These are phyloP conservation scores for Ceratobasidium papillatum DNA, from an alignment of 1,284 basidiomycete genomes.

Conservation along the genomic window DNA sequence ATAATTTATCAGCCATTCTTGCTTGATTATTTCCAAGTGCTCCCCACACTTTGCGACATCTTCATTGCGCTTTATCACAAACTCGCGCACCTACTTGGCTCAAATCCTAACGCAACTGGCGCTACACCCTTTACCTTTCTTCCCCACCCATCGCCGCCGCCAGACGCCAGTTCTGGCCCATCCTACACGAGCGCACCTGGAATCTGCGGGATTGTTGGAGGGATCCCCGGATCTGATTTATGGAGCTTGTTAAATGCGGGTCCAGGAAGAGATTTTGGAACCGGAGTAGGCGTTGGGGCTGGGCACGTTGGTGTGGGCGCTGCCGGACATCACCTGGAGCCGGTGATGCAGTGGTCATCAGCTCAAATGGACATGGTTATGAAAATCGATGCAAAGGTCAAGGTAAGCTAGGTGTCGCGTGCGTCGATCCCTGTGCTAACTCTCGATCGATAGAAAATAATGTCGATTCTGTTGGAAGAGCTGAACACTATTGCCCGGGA, in stretches of 20 bases:
- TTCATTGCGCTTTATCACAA: constrained; percentile 87
- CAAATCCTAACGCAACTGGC: constrained; percentile 30
- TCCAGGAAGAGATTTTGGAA: constrained; percentile 12
- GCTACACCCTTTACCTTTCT: constrained; percentile 27
- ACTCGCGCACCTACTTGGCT: constrained; percentile 53
- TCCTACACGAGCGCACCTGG: constrained; percentile 12
- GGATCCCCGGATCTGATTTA: constrained; percentile 25
- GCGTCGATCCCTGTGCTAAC: constrained; percentile 3
- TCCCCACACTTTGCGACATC: constrained; percentile 85
- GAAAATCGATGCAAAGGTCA: constrained; percentile 83
- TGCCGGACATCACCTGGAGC: constrained; percentile 35
- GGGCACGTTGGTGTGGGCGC: constrained; percentile 25
- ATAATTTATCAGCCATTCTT: constrained; percentile 70
- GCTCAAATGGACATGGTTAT: constrained; percentile 65
- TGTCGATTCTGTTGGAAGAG: constrained; percentile 76
- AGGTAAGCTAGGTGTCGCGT: constrained; percentile 60
- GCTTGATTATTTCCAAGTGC: constrained; percentile 85
- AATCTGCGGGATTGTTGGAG: constrained; percentile 30
- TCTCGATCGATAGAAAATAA: constrained; percentile 71
- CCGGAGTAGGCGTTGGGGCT: constrained; percentile 1
- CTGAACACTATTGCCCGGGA: constrained; percentile 80
- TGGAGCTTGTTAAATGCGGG: constrained; percentile 36
- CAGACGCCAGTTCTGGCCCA: constrained; percentile 13
- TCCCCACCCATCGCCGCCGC: constrained; percentile 31
- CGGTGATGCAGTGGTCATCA: constrained; percentile 42